Conservation (phyloP, 305 asterid genomes). For the Ruellia speciosa region DNA sequence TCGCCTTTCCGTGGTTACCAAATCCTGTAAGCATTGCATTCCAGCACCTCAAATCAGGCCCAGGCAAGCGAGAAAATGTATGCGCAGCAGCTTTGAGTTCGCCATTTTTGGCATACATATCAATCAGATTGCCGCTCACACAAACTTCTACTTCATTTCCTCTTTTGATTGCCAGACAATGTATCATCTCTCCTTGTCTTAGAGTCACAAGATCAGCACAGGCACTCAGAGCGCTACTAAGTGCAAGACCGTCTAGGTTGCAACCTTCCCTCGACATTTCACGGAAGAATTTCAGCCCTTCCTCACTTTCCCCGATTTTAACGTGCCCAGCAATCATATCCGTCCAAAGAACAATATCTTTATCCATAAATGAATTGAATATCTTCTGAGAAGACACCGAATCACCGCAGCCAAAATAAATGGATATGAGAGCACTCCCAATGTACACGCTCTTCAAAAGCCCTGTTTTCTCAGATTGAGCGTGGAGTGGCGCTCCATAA, state of each 20-base stretch:
- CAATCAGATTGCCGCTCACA: constrained; percentile 57
- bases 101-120: constrained; percentile 81
- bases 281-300: constrained; percentile 41
- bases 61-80: constrained; percentile 30
- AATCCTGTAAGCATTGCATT: constrained; percentile 76
- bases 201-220: constrained; percentile 69
- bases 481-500: constrained; percentile 71
- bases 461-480: constrained; percentile 56
- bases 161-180: constrained; percentile 45
- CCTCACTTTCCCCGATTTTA: constrained; percentile 56
- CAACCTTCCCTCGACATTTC: constrained; percentile 37
- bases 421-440: constrained; percentile 52
- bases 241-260: constrained; percentile 44
- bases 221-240: constrained; percentile 60
- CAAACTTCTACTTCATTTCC: constrained; percentile 49
- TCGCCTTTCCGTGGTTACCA: constrained; percentile 60
- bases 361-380: constrained; percentile 33
- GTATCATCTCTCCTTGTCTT: constrained; percentile 72
- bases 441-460: constrained; percentile 33
- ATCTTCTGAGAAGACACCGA: constrained; percentile 40
- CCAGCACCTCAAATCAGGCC: constrained; percentile 64
- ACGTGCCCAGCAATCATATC: constrained; percentile 75
- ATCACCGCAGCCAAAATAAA: constrained; percentile 63
- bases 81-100: constrained; percentile 47
- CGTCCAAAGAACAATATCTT: constrained; percentile 82